Evolutionary conservation across 345 rosid genomes (phyloP), one percentile per base, ranked within the genome.

Genomic region (Aurinia saxatilis): DNA sequence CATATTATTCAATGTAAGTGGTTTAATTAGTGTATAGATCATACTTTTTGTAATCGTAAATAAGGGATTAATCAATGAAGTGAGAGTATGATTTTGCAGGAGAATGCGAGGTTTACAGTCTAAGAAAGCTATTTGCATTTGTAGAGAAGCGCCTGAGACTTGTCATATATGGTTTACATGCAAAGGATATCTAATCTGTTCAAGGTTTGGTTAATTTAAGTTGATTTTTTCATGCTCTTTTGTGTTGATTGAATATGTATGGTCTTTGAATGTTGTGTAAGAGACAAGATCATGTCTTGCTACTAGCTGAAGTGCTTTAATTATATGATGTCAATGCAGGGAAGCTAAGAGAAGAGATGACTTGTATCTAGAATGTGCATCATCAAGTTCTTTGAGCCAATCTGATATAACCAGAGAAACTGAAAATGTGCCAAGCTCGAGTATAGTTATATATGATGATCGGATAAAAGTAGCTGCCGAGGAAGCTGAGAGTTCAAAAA

Each of bases 121-220:
- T 60, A 85, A 73, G 82, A 90, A 87, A 80, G 92, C 97, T 38
- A 57, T 73, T 48, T 73, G 8, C 49, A 68, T 90, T 48, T 47
- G 64, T 31, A 65, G 41, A 12, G 75, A 78, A 40, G 95, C 97
- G 12, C 88, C 95, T 35, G 62, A 37, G 51, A 72, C 74, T 63
- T 90, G 97, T 70, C 85, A 80, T 27, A 82, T 85, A 68, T 78
- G 77, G 88, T 90, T 90, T 68, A 68, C 82, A 15, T 87, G 95
- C 81, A 78, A 74, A 34, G 85, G 91, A n/a, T 55, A 64, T 35
- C 77, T 78, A 14, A 78, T 87, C 13, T 33, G 47, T 33, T 68
- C 75, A 50, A 83, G 90, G 97, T 90, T 66, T 63, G 72, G 46
- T 25, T 19, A 4, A 25, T 27, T 6, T 4, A 10, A n/a, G n/a